phyloP scores from a whole-genome alignment of 1,284 basidiomycete species.

The Trichosporon asahii region DNA sequence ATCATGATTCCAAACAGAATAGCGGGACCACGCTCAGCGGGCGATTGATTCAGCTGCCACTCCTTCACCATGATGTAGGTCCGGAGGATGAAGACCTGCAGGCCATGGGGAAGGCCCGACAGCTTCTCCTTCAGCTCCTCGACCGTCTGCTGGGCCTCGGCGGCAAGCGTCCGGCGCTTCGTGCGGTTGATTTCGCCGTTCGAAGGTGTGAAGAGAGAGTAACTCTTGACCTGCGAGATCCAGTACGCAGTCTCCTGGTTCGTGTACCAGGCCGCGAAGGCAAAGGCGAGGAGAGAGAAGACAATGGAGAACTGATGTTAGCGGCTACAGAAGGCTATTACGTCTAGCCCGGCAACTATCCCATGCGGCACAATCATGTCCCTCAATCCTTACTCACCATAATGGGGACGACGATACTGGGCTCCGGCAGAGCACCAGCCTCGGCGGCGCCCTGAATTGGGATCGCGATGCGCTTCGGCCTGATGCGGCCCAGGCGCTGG shows the following conservation, averaged over 20 bases:
- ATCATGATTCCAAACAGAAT: conserved; percentile 57
- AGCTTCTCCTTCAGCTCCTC: conserved; percentile 34
- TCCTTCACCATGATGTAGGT: conserved; percentile 45
- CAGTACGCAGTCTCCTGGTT: conserved; percentile 46
- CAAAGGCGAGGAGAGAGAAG: conserved; percentile 38
- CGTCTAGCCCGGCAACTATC: too few species aligned
- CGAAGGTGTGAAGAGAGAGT: conserved; percentile 30
- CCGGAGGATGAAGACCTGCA: conserved; percentile 40
- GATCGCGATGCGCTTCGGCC: conserved; percentile 17
- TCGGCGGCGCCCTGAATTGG: conserved; percentile 14
- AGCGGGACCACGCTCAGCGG: conserved; percentile 37
- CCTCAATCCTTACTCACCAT: conserved; percentile 41
- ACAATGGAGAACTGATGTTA: conserved; percentile 41
- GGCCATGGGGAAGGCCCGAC: conserved; percentile 35
- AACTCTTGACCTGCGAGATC: conserved; percentile 37
- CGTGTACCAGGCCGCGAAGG: conserved; percentile 39
- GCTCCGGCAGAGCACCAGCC: conserved; percentile 13
- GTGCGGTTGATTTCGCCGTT: conserved; percentile 42
- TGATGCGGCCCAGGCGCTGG: conserved; percentile 22
- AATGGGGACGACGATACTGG: conserved; percentile 35
- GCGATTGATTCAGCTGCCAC: conserved; percentile 37
- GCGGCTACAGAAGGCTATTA: too few species aligned
- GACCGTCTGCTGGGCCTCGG: conserved; percentile 32
- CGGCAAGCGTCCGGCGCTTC: conserved; percentile 36
- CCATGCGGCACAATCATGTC: too few species aligned